Conservation (phyloP, 192 early-diverging fungal genomes). For the Coemansia sp. region DNA sequence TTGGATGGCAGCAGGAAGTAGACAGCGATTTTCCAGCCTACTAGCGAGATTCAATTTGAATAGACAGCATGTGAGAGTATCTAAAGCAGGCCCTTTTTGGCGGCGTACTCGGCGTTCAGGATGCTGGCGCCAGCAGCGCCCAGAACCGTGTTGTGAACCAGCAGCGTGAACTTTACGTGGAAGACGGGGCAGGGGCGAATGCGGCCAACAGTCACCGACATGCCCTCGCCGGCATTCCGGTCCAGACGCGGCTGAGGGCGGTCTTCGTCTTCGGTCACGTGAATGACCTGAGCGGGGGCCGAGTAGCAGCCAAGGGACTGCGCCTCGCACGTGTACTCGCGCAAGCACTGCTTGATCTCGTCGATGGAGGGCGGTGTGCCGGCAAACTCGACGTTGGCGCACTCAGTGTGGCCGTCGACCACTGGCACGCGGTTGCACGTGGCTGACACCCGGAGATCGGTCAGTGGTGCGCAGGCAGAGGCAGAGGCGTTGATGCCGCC, state of each 20-base stretch:
- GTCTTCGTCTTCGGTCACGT: conserved; percentile 70
- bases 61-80: not conserved
- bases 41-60: conserved; percentile 24
- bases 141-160: conserved; percentile 95
- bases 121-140: conserved; percentile 94
- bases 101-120: conserved; percentile 91
- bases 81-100: conserved; percentile 66
- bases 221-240: conserved; percentile 76
- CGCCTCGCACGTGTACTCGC: conserved; percentile 77
- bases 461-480: conserved; percentile 52
- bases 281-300: conserved; percentile 76
- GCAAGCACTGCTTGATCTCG: conserved; percentile 68
- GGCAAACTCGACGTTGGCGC: conserved; percentile 83
- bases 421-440: conserved; percentile 96
- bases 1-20: conserved; percentile 69
- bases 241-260: conserved; percentile 95
- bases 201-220: conserved; percentile 91
- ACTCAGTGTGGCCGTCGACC: conserved; percentile 93
- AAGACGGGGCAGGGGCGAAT: conserved; percentile 82
- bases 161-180: conserved; percentile 86
- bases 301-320: conserved; percentile 74
- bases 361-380: conserved; percentile 67
- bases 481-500: conserved; percentile 60
- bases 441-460: conserved; percentile 78
- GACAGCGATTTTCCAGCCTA: conserved; percentile 83